Conservation (phyloP, 148 eudicot species). For the Rhododendron williamsianum region DNA sequence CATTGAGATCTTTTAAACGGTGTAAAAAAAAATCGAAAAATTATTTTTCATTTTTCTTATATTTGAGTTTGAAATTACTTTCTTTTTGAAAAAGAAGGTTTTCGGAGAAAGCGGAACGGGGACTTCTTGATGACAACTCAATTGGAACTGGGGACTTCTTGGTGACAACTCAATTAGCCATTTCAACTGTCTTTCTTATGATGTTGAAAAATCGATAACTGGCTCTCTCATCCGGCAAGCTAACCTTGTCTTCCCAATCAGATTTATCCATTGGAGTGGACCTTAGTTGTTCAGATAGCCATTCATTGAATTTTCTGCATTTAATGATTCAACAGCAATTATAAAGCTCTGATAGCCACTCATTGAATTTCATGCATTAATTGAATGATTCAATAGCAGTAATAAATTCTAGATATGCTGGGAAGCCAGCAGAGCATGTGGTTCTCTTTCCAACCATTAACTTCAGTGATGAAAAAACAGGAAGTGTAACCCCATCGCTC, state of each 20-base stretch:
- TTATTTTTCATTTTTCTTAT: no score
- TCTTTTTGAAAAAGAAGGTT: no score
- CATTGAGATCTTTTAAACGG: no score
- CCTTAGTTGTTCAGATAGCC: background rate
- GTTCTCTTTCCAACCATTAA: slow-evolving; percentile 8
- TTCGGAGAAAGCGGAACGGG: no score
- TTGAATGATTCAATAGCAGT: background rate
- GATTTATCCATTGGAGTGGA: background rate
- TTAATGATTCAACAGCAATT: background rate
- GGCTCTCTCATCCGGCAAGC: background rate
- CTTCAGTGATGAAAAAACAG: background rate
- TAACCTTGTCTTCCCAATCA: background rate
- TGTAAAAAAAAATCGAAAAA: no score
- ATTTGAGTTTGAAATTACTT: no score
- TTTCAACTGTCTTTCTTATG: background rate
- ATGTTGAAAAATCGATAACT: background rate
- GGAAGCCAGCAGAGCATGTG: slow-evolving; percentile 11
- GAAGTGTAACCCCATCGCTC: no score
- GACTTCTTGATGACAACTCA: no score
- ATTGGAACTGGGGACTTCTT: no score
- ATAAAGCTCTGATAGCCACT: slow-evolving; percentile 3
- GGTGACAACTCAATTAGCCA: no score
- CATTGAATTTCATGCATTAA: background rate
- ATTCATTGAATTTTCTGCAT: background rate
- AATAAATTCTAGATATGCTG: background rate